Base-by-base conservation (phyloP, 805 yeast species). In the Barnettozyma salicaria region DNA sequence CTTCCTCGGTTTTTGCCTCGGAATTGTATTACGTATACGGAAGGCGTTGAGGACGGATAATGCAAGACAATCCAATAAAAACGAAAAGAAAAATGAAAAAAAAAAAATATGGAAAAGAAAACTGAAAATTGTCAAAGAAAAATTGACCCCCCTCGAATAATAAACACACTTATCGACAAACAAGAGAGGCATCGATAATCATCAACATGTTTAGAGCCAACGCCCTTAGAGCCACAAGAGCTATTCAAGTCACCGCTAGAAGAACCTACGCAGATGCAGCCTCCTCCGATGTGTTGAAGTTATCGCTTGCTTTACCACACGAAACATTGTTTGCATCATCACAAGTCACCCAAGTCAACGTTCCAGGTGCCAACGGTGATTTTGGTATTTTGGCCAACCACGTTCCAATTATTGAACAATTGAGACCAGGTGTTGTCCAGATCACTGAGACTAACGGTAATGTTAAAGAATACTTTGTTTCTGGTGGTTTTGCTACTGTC, bases 371-470 rank as follows among this genome's bases (percentile, higher is more conserved):
- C 57, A 80, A 92, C 51, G 98, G 98, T 64, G 94, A 85, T 61
- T 77, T 90, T 67, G 98, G 98, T 85, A 77, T 92, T 50, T 72
- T 92, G 60, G 96, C 97, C 55, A 82, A 86, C 72, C 98, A 92
- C 78, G 96, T 92, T 58, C 97, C 98, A 56, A 78, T 84, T 56
- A 87, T 90, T 48, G 97, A 92, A 71, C 95, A 92, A 74, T 79
- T 92, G 63, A 76, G 80, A 59, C 96, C 98, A 54, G 98, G 98
- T 65, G 74, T 92, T 45, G 82, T 92, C 56, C 96, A 89, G 66
- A 78, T 92, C 59, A 81, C 86, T 50, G 90, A 86, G 65, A 64
- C 82, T 39, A 72, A 74, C 43, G 83, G 83, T 55, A 64, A 82
- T 48, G 69, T 76, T 61, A 71, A 76, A 65, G 86, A 84, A 66